Evolutionary conservation across 768 basidiomycete genomes (phyloP), one percentile per base, ranked within the genome.

Genomic region (Boletus subcaerulescens): DNA sequence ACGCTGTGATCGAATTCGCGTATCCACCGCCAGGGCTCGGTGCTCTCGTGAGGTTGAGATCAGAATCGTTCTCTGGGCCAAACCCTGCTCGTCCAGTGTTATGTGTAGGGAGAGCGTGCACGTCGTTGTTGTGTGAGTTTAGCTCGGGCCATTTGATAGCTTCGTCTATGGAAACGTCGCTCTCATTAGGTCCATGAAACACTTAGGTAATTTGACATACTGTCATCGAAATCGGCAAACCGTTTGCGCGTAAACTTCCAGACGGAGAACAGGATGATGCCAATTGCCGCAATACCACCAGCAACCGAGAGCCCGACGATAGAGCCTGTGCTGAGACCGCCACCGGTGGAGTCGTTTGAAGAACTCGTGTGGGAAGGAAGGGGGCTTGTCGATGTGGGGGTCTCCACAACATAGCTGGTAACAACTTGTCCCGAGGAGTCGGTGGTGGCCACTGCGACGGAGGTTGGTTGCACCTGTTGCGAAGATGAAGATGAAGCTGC

Each of bases 121-220:
- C 75, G 57, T 83, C 82, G 26, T 41, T 49, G 32, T 72, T 78
- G 59, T 90, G 89, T 3, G 81, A 71, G 68, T 91, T 90, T 36
- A 92, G 79, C 63, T 93, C 91, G 4, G 91, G 91, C 91, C 91
- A 93, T 72, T 92, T 92, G 72, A 93, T 93, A 18, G 88, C 88
- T 71, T 91, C 89, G 62, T 79, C 89, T 91, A 65, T 44, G 42
- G 38, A 35, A 38, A 57, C 48, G 49, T 57, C 48, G 57, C 20
- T 41, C 14, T 8, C 8, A 15, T 17, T 8, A 17, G 9, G 8
- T 39, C 17, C 12, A 45, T 56, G 58, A 53, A 57, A 56, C 52
- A 20, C 1, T 61, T 55, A 55, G 32, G 47, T 60, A 53, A 59
- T 48, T 42, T 29, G 38, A 81, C 88, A 63, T 70, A 91, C 91